phyloP scores from a whole-genome alignment of 352 stramenopile species.

The Phytophthora parvispora region DNA sequence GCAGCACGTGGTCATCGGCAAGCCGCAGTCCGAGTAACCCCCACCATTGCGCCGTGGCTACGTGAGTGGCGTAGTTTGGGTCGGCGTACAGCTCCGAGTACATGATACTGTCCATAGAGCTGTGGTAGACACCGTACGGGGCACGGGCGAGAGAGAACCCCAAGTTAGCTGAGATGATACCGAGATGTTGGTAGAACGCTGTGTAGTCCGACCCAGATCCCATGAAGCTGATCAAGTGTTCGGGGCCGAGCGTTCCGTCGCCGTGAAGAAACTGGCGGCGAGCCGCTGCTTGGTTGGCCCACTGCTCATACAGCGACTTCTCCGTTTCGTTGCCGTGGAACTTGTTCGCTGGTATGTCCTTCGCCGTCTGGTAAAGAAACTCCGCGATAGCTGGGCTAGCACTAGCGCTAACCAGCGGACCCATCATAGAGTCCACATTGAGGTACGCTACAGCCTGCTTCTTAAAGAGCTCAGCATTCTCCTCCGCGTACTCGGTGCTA shows the following conservation, averaged over 20 bases:
- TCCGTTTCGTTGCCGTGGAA: slow-evolving; percentile 50
- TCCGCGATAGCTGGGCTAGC: slow-evolving; percentile 77
- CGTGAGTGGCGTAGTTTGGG: slow-evolving; percentile 58
- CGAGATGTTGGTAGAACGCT: slow-evolving; percentile 85
- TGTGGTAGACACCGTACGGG: slow-evolving; percentile 82
- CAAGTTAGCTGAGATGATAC: slow-evolving; percentile 67
- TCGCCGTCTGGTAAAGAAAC: slow-evolving; percentile 67
- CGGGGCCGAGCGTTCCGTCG: slow-evolving; percentile 29
- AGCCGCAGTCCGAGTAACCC: slow-evolving; percentile 62
- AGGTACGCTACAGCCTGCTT: slow-evolving; percentile 82
- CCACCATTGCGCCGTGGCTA: slow-evolving; percentile 55
- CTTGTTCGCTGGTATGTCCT: slow-evolving; percentile 66
- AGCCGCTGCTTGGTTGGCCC: slow-evolving; percentile 25
- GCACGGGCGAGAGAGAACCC: slow-evolving; percentile 23
- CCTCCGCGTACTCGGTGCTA: slow-evolving; percentile 88
- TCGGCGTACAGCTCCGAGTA: slow-evolving; percentile 74
- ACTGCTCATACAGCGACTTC: slow-evolving; percentile 48
- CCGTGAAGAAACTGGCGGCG: slow-evolving; percentile 10
- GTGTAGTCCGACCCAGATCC: slow-evolving; percentile 77
- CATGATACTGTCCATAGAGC: slow-evolving; percentile 83
- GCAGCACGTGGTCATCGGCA: slow-evolving; percentile 51
- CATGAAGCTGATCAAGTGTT: slow-evolving; percentile 59
- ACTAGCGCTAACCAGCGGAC: slow-evolving; percentile 60
- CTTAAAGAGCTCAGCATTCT: slow-evolving; percentile 61
- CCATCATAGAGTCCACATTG: slow-evolving; percentile 89